These are phyloP conservation scores for Blastomyces percursus DNA, from an alignment of 2,329 filamentous ascomycete species.

Conservation along the genomic window DNA sequence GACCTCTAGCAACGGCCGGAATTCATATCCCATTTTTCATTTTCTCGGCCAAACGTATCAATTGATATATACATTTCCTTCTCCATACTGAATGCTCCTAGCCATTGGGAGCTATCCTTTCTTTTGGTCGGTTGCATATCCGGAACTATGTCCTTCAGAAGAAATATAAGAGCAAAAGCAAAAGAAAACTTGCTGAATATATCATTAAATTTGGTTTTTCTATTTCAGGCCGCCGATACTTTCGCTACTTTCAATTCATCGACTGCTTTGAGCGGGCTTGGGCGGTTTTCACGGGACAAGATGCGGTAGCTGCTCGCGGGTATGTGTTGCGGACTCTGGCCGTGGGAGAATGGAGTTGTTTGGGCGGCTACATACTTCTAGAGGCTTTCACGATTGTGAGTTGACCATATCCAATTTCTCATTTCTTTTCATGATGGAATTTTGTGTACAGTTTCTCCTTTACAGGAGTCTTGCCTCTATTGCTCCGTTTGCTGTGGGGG, in stretches of 20 bases:
- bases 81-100: neutral
- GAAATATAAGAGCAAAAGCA: neutral
- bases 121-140: neutral
- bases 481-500: too few relatives aligned
- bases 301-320: conserved; percentile 16
- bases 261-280: conserved; percentile 47
- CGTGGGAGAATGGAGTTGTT: conserved; percentile 46
- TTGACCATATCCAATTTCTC: conserved; percentile 8
- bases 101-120: neutral
- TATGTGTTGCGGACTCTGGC: conserved; percentile 40
- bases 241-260: conserved; percentile 59
- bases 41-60: neutral
- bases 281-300: conserved; percentile 25
- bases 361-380: conserved; percentile 56
- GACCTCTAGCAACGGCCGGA: neutral
- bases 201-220: neutral
- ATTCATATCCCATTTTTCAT: neutral
- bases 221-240: conserved; percentile 45
- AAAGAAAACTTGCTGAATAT: neutral
- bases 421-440: neutral
- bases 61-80: neutral
- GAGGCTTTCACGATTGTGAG: conserved; percentile 55
- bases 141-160: too few relatives aligned
- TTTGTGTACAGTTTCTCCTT: neutral
- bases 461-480: neutral